Conservation (phyloP, 2,329 filamentous ascomycete species). For the Pestalotiopsis sp. region DNA sequence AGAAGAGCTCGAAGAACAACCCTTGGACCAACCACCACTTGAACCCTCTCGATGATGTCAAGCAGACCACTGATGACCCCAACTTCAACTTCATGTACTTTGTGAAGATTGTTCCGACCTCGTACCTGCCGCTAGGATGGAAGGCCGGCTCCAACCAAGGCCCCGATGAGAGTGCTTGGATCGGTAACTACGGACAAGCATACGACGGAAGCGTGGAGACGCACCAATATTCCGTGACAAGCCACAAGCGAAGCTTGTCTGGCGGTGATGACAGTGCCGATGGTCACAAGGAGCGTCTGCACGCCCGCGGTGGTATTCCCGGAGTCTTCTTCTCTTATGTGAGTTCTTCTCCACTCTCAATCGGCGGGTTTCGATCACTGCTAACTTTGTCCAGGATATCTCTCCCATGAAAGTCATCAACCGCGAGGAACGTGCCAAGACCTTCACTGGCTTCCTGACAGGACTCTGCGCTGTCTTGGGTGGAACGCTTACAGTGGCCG, state of each 20-base stretch:
- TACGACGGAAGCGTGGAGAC: conserved; percentile 86
- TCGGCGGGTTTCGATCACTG: not conserved
- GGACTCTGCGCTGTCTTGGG: conserved; percentile 94
- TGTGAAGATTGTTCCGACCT: conserved; percentile 95
- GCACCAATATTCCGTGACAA: conserved; percentile 97
- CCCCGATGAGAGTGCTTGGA: conserved; percentile 54
- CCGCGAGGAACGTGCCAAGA: conserved; percentile 85
- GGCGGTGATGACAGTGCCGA: conserved; percentile 85
- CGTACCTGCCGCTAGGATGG: conserved; percentile 88
- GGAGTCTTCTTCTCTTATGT: conserved; percentile 99
- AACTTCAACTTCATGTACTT: conserved; percentile 99
- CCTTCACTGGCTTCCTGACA: conserved; percentile 87
- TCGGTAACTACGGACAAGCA: conserved; percentile 68
- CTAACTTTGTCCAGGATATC: conserved; percentile 68
- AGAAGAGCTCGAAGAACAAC: conserved; percentile 53
- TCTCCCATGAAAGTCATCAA: conserved; percentile 99
- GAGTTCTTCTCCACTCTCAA: conserved; percentile 40
- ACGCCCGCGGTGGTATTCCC: conserved; percentile 88
- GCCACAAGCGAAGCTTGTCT: conserved; percentile 83
- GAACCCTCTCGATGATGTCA: conserved; percentile 83
- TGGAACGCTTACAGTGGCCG: conserved; percentile 92
- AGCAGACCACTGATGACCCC: conserved; percentile 76
- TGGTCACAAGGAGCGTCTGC: conserved; percentile 88
- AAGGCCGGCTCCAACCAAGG: conserved; percentile 40
- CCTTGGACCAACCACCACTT: conserved; percentile 87